These are phyloP conservation scores for Erodium texanum DNA, from an alignment of 441 rosid species.

Conservation along the genomic window DNA sequence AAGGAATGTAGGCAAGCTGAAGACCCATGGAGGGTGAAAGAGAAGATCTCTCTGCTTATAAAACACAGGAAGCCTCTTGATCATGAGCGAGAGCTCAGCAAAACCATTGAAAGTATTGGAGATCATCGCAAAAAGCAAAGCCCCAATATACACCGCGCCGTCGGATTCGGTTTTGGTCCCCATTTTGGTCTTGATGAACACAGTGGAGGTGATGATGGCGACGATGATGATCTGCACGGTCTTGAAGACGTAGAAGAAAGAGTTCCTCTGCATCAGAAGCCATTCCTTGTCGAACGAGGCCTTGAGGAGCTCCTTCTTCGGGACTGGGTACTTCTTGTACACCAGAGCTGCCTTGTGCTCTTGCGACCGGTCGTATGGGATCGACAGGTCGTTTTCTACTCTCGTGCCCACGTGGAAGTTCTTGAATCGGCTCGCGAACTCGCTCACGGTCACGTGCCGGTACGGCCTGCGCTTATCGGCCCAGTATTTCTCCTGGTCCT, in stretches of 20 bases:
- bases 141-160: slow-evolving; percentile 45
- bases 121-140: slow-evolving; percentile 52
- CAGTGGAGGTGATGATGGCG: slow-evolving; percentile 54
- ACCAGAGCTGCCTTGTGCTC: slow-evolving; percentile 67
- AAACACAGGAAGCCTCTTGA: slow-evolving; percentile 73
- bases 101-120: slow-evolving; percentile 75
- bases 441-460: slow-evolving; percentile 51
- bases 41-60: slow-evolving; percentile 35
- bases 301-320: slow-evolving; percentile 50
- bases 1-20: slow-evolving; percentile 58
- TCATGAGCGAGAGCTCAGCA: slow-evolving; percentile 51
- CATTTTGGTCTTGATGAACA: slow-evolving; percentile 52
- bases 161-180: slow-evolving; percentile 37
- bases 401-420: slow-evolving; percentile 53
- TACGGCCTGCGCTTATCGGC: slow-evolving; percentile 43
- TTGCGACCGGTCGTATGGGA: slow-evolving; percentile 44
- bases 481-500: slow-evolving; percentile 63
- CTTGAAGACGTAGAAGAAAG: slow-evolving; percentile 43
- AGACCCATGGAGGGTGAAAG: slow-evolving; percentile 74
- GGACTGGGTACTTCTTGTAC: slow-evolving; percentile 46
- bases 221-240: slow-evolving; percentile 54
- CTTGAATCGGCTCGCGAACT: slow-evolving; percentile 52
- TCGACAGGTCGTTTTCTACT: slow-evolving; percentile 42
- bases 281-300: slow-evolving; percentile 75
- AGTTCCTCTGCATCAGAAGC: slow-evolving; percentile 36